Conservation (phyloP, 179 eudicot genomes). For the Silene vulgaris region DNA sequence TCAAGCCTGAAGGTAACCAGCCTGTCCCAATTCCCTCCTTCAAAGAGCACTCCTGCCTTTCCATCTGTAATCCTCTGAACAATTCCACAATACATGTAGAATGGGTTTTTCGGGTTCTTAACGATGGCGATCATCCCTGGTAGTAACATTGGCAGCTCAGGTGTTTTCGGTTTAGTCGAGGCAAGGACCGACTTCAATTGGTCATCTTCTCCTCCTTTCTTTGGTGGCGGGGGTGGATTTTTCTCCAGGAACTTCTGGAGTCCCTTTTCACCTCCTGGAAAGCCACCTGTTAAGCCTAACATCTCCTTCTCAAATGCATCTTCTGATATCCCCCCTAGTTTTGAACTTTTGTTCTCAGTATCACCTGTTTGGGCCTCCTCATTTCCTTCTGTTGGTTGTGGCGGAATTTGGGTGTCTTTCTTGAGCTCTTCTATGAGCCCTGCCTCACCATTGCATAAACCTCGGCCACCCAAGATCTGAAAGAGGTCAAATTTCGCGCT, state of each 20-base stretch:
- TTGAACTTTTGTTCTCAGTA: constrained; percentile 20
- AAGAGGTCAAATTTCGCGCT: constrained; percentile 60
- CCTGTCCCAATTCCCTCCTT: constrained; percentile 91
- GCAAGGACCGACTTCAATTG: constrained; percentile 27
- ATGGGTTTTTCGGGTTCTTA: constrained; percentile 64
- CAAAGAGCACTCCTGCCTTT: constrained; percentile 82
- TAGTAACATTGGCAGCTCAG: constrained; percentile 65
- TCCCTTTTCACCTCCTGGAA: constrained; percentile 94
- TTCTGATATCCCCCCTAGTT: constrained; percentile 39
- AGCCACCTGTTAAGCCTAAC: constrained; percentile 82
- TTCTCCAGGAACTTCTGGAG: constrained; percentile 57
- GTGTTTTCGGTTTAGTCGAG: constrained; percentile 44
- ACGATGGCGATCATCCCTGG: constrained; percentile 89
- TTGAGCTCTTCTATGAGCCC: constrained; percentile 68
- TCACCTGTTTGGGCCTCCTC: constrained; percentile 14
- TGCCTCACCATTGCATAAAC: constrained; percentile 76
- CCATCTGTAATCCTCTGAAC: constrained; percentile 92
- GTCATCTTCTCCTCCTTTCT: constrained; percentile 18
- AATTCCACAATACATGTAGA: constrained; percentile 72
- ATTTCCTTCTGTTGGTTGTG: constrained; percentile 9
- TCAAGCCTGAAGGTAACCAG: constrained; percentile 70
- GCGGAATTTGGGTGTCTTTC: constrained; percentile 20
- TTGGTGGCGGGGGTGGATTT: constrained; percentile 61
- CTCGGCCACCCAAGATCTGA: constrained; percentile 81
- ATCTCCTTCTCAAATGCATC: constrained; percentile 77